Base-by-base conservation (phyloP, 106 monocot species). In the Apostasia ramifera region DNA sequence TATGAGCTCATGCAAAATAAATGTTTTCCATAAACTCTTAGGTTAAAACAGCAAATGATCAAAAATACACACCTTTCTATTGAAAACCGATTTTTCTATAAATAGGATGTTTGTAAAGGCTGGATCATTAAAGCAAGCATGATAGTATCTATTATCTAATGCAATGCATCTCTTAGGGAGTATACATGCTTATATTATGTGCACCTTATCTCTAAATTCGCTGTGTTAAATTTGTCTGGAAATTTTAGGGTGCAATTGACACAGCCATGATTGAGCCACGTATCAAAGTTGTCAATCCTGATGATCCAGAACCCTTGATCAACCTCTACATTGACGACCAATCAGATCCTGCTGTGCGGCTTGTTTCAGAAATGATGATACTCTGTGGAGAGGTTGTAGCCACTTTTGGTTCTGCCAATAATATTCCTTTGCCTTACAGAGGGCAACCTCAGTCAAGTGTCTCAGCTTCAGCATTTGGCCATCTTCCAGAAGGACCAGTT, bases 291-390 rank as follows among this genome's bases (percentile, higher is more conserved):
- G 67, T 74, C 54, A 85, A 90, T 79, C 81, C 85, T 15, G 87
- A 90, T 74, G 87, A 85, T 76, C 93, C 93, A 26, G 87, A 87
- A 55, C 93, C 98, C 42, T 66, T 69, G 5, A 87, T 98, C 66
- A 93, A 73, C 76, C 74, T 98, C 5, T 93, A 92, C 73, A 81
- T 88, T 69, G 88, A 91, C 55, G 78, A 98, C 60, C 90, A 90
- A 69, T 82, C 82, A 59, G 70, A 83, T 46, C 81, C 87, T 63
- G 92, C 98, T 61, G 85, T 87, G 90, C 76, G 90, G 40, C 86
- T 93, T 71, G 93, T 98, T 59, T 87, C 83, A 50, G 98, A 98
- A 77, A 90, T 98, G 93, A 98, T 98, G 98, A 79, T 98, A 72
- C 73, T 98, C 8, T 98, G 98, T 83, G 90, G 90, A 44, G 98